Base-by-base conservation (phyloP, 148 eudicot species). In the Camellia lanceoleosa region DNA sequence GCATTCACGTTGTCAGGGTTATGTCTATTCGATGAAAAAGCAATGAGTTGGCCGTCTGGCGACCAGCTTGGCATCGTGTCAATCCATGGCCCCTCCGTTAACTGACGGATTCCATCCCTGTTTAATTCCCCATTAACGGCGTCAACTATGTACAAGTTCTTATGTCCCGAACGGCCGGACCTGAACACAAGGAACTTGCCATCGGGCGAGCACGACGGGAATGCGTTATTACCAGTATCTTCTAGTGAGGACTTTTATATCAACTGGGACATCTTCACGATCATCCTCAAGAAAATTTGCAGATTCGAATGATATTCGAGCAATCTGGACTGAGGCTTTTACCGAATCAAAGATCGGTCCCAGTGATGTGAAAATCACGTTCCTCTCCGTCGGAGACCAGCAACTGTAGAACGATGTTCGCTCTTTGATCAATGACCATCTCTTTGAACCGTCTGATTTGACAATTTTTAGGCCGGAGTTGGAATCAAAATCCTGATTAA, bases 1-100 rank as follows among this genome's bases (percentile, higher is more conserved):
- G 81, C 81, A 0, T 81, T 88, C 5, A 71, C 77, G 71, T 90
- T 84, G 1, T 80, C 84, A 0, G 95, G 97, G 68, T 84, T 84
- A 68, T 95, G 94, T 68, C 89, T 81, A 74, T 93, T 91, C 0
- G 98, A 95, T 0, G 98, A 95, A 75, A 93, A 95, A 0, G 93
- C 98, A 0, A 95, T 93, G 9, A 88, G 71, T 47, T 90, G 61
- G 5, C 98, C 98, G 56, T 88, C 90, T 0, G 96, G 98, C 1
- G 98, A 95, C 93, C 96, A 95, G 78, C 88, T 73, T 0, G 97
- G 96, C 98, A 95, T 95, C 0, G 98, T 95, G 68, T 95, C 98
- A 3, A 86, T 90, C 91, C 96, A 95, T 0, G 88, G 82, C 0
- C 98, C 97, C 0, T 95, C 86, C 0, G 98, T 95, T 60, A 95